phyloP scores from a whole-genome alignment of 2,329 filamentous ascomycete species.

The Thelonectria blattea region DNA sequence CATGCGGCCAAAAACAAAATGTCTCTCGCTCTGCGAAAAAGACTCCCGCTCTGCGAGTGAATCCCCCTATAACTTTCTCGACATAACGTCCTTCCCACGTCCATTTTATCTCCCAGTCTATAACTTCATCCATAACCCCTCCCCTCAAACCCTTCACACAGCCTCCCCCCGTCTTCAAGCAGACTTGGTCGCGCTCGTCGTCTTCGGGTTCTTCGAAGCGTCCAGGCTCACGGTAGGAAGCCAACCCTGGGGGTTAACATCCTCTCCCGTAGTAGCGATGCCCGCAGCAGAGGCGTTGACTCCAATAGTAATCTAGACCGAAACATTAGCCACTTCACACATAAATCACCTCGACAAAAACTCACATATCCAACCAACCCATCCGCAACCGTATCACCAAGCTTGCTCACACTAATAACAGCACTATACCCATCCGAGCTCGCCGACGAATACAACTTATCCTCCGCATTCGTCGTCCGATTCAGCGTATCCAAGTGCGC shows the following conservation, averaged over 20 bases:
- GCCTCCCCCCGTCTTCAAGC: background rate
- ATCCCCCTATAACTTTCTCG: too few species aligned
- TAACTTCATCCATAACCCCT: too few species aligned
- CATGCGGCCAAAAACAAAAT: too few species aligned
- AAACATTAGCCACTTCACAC: too few species aligned
- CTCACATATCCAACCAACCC: constrained; percentile 17
- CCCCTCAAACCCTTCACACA: background rate
- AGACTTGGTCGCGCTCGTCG: constrained; percentile 4
- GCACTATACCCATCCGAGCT: constrained; percentile 14
- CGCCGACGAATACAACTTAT: constrained; percentile 5
- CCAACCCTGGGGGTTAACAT: constrained; percentile 16
- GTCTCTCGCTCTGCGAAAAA: too few species aligned
- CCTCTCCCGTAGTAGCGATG: background rate
- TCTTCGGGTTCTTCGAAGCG: constrained; percentile 4
- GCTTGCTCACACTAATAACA: constrained; percentile 14
- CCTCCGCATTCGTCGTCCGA: constrained; percentile 16
- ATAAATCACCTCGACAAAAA: background rate
- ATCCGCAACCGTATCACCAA: constrained; percentile 13
- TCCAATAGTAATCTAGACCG: constrained; percentile 11
- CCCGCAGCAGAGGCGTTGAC: constrained; percentile 13
- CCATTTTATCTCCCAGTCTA: too few species aligned
- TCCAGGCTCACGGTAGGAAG: constrained; percentile 14
- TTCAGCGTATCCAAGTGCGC: constrained; percentile 11
- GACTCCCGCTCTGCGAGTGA: too few species aligned
- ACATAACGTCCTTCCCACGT: too few species aligned